phyloP scores from a whole-genome alignment of 305 asterid genomes.

The Withania somnifera region DNA sequence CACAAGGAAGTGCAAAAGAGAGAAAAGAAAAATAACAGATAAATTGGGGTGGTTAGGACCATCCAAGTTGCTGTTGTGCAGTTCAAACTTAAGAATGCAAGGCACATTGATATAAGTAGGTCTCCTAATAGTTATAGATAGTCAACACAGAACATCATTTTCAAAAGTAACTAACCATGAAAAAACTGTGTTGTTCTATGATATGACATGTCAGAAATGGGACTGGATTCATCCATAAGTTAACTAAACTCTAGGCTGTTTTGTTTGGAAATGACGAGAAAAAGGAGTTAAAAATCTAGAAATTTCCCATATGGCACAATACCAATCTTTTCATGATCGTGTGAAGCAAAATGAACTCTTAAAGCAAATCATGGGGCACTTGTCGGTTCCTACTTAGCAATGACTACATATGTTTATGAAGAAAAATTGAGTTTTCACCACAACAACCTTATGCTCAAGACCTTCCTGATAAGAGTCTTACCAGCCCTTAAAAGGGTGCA shows the following conservation, averaged over 20 bases:
- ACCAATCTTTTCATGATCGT: not conserved
- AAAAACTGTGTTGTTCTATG: not conserved
- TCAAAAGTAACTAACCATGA: not conserved
- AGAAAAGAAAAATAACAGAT: not conserved
- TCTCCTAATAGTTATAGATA: not conserved
- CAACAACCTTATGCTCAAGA: not conserved
- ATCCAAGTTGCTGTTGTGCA: not conserved
- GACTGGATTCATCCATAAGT: not conserved
- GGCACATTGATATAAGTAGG: not conserved
- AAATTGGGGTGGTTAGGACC: not conserved
- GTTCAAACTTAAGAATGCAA: not conserved
- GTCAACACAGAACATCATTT: not conserved
- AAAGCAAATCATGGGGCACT: not conserved
- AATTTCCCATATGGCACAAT: not conserved
- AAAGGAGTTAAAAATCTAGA: not conserved
- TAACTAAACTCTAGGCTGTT: not conserved
- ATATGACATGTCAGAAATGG: not conserved
- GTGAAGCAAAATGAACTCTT: not conserved
- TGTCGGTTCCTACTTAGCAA: not conserved
- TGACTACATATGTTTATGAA: not conserved
- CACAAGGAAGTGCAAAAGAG: not conserved
- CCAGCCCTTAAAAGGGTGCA: not conserved
- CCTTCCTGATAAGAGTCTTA: not conserved
- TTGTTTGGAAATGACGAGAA: not conserved
- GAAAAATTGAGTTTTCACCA: not conserved